Base-by-base conservation (phyloP, 1,139 yeast genomes). In the Hemisphaericaspora xylanilytica region DNA sequence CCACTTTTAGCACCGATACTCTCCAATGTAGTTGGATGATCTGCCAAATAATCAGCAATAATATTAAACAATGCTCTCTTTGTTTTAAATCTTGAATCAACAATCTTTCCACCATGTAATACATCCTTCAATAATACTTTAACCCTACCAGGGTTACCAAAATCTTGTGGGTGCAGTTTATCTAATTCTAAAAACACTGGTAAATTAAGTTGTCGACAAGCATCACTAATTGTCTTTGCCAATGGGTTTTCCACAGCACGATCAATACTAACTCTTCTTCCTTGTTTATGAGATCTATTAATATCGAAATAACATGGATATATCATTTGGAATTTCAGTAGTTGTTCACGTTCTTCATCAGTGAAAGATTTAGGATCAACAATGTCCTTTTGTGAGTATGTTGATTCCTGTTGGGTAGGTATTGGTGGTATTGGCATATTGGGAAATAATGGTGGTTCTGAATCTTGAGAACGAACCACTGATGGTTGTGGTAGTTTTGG, bases 141-240 rank as follows among this genome's bases (percentile, higher is more conserved):
- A 28, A 92, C 92, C 52, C 97, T 75, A 11, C 98, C 98, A 2
- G 97, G 95, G 57, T 92, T 92, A 45, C 97, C 96, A 75, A 85
- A 92, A 64, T 92, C 98, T 59, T 89, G 96, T 9, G 98, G 98
- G 62, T 92, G 98, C 3, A 85, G 65, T 63, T 89, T 92, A 46
- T 85, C 88, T 46, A 92, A 80, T 61, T 85, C 92, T 46, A 80
- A 70, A 39, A 82, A 68, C 2, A 67, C 70, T 2, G 85, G 85
- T 40, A 81, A 57, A 49, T 76, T 55, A 48, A 67, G 67, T 53
- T 48, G 61, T 44, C 65, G 64, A 49, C 75, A 76, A 25, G 77
- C 86, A 61, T 87, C 95, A 25, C 85, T 75, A 24, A 92, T 74
- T 3, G 86, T 80, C 52, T 82, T 81, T 2, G 96, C 97, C 45